A percentile compares a stretch with the other conserved stretches of the same genome.
Evolutionary conservation across 257 asterid species (phyloP).

Genomic region (Nicotiana sylvestris): DNA sequence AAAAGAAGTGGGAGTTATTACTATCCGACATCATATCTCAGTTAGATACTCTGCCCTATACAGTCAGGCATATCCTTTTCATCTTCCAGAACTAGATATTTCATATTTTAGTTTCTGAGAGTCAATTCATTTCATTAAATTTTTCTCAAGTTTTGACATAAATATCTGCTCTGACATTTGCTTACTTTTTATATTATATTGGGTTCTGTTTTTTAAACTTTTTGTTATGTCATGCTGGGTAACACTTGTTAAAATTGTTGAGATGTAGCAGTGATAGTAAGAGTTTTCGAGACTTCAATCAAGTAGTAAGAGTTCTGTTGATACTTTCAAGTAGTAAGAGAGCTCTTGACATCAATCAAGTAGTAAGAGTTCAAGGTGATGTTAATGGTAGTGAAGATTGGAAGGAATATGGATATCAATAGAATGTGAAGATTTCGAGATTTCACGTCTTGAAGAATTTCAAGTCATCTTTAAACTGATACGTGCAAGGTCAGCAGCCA

Average conservation of each 20-base stretch:
- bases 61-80: background rate
- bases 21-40: background rate
- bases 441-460: constrained; percentile 53
- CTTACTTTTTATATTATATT: constrained; percentile 21
- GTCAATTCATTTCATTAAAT: background rate
- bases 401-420: constrained; percentile 70
- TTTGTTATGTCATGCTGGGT: constrained; percentile 25
- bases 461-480: constrained; percentile 44
- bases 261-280: constrained; percentile 38
- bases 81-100: background rate
- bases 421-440: constrained; percentile 67
- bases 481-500: constrained; percentile 63
- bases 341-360: constrained; percentile 56
- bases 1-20: background rate
- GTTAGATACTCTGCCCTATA: background rate
- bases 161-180: background rate
- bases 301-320: constrained; percentile 52
- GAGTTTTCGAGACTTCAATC: constrained; percentile 41
- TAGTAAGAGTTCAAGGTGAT: constrained; percentile 87
- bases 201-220: constrained; percentile 26
- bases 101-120: background rate
- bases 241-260: constrained; percentile 28
- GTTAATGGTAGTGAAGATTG: constrained; percentile 79
- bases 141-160: background rate
- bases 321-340: constrained; percentile 54